A percentile compares a stretch with the other conserved stretches of the same genome.
Conservation (phyloP, 1,139 yeast species). For the Ogataea hybrid region DNA sequence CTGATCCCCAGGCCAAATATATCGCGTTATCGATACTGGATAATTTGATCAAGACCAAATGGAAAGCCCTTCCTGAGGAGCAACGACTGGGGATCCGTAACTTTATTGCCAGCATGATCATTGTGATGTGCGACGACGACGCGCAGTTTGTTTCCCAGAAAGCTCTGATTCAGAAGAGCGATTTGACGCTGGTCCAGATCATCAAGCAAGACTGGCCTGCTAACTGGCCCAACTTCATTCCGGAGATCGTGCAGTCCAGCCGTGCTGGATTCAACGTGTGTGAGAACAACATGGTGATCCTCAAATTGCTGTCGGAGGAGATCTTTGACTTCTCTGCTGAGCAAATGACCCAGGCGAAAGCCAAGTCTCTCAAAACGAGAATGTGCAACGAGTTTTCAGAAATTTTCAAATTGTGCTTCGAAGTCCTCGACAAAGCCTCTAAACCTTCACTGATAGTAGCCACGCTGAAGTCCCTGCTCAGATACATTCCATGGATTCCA, state of each 20-base stretch:
- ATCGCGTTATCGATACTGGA: constrained; percentile 90
- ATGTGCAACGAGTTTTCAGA: constrained; percentile 91
- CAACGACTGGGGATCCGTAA: constrained; percentile 90
- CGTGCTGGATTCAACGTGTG: constrained; percentile 89
- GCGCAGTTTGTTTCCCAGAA: constrained; percentile 69
- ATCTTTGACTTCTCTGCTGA: constrained; percentile 93
- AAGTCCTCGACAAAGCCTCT: constrained; percentile 84
- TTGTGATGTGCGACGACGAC: constrained; percentile 86
- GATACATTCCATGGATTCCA: constrained; percentile 95
- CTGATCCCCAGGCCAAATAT: constrained; percentile 84
- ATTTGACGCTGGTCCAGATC: constrained; percentile 88
- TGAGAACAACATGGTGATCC: constrained; percentile 93
- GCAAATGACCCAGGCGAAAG: constrained; percentile 95
- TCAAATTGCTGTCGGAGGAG: constrained; percentile 88
- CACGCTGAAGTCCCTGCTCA: constrained; percentile 77
- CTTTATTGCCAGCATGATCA: constrained; percentile 90
- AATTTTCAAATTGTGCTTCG: constrained; percentile 88
- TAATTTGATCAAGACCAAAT: constrained; percentile 82
- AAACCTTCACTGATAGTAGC: constrained; percentile 82
- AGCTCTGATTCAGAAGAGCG: constrained; percentile 88
- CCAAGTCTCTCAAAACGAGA: constrained; percentile 73
- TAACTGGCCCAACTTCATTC: constrained; percentile 96
- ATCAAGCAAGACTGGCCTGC: constrained; percentile 99
- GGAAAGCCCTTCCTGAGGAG: constrained; percentile 89
- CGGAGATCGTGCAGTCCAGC: constrained; percentile 85